phyloP scores from a whole-genome alignment of 2,329 filamentous ascomycete species.

The Ophiognomonia clavigignenti-juglandacearum region DNA sequence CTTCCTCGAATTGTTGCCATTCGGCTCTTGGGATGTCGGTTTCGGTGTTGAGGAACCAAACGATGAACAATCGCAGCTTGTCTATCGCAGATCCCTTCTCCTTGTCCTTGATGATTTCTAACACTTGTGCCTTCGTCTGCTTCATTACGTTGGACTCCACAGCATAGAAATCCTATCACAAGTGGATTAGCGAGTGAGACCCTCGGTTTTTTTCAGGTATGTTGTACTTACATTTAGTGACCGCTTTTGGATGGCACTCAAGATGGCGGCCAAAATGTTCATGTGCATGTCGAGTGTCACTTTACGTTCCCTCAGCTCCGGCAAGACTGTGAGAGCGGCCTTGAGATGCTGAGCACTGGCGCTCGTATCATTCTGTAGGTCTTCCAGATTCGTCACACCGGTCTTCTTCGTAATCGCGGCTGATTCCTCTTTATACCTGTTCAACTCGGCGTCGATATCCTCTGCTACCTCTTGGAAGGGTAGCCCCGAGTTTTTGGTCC shows the following conservation, averaged over 20 bases:
- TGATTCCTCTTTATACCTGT: constrained; percentile 92
- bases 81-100: constrained; percentile 82
- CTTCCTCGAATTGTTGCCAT: constrained; percentile 81
- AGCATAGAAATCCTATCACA: constrained; percentile 74
- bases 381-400: constrained; percentile 85
- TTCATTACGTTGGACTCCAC: constrained; percentile 90
- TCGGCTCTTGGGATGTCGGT: constrained; percentile 79
- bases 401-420: constrained; percentile 94
- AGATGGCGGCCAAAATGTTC: constrained; percentile 70
- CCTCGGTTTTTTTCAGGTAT: too few relatives aligned
- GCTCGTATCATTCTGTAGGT: constrained; percentile 83
- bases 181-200: background rate
- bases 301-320: constrained; percentile 89
- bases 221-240: constrained; percentile 61
- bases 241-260: constrained; percentile 72
- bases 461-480: constrained; percentile 60
- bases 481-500: constrained; percentile 83
- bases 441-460: constrained; percentile 75
- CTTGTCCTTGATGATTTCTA: constrained; percentile 77
- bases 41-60: constrained; percentile 95
- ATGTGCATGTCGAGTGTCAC: constrained; percentile 96
- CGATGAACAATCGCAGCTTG: constrained; percentile 90
- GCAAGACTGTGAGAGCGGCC: constrained; percentile 87
- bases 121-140: constrained; percentile 81
- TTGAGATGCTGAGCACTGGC: constrained; percentile 92